Conservation (phyloP, 2,329 filamentous ascomycete species). For the Coniochaeta prunicola region DNA sequence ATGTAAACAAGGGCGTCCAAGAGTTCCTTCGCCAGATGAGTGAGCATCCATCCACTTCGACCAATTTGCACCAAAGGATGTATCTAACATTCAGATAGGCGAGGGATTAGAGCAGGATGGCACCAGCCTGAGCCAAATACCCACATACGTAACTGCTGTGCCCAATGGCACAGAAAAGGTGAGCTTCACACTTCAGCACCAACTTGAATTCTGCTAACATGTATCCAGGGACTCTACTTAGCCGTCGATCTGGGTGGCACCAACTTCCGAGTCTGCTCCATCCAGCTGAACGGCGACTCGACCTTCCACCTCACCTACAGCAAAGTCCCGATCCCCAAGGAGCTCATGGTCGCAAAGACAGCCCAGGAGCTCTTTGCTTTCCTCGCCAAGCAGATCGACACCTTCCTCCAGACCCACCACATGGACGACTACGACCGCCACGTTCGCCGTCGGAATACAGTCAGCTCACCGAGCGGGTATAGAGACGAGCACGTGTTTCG, state of each 20-base stretch:
- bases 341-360: slow-evolving; percentile 84
- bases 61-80: background rate
- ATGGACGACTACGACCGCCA: slow-evolving; percentile 75
- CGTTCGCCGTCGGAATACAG: slow-evolving; percentile 54
- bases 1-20: slow-evolving; percentile 71
- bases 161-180: slow-evolving; percentile 98
- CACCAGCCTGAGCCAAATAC: slow-evolving; percentile 87
- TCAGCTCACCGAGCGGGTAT: slow-evolving; percentile 50
- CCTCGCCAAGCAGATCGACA: slow-evolving; percentile 84
- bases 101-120: slow-evolving; percentile 75
- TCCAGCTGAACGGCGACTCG: slow-evolving; percentile 86
- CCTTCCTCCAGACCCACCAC: slow-evolving; percentile 82
- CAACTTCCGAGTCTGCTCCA: slow-evolving; percentile 96
- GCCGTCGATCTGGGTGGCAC: slow-evolving; percentile 97
- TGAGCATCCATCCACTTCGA: slow-evolving; percentile 20
- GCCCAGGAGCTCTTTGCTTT: slow-evolving; percentile 86
- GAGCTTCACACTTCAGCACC: slow-evolving; percentile 10
- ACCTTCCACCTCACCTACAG: slow-evolving; percentile 90
- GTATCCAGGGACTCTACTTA: slow-evolving; percentile 74
- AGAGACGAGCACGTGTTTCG: slow-evolving; percentile 76
- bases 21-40: slow-evolving; percentile 87
- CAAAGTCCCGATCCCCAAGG: slow-evolving; percentile 83
- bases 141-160: slow-evolving; percentile 91
- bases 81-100: slow-evolving; percentile 36
- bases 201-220: slow-evolving; percentile 1